A percentile compares a stretch with the other conserved stretches of the same genome.
These are phyloP conservation scores for Rubia peregrina DNA, from an alignment of 305 asterid genomes.

Conservation along the genomic window DNA sequence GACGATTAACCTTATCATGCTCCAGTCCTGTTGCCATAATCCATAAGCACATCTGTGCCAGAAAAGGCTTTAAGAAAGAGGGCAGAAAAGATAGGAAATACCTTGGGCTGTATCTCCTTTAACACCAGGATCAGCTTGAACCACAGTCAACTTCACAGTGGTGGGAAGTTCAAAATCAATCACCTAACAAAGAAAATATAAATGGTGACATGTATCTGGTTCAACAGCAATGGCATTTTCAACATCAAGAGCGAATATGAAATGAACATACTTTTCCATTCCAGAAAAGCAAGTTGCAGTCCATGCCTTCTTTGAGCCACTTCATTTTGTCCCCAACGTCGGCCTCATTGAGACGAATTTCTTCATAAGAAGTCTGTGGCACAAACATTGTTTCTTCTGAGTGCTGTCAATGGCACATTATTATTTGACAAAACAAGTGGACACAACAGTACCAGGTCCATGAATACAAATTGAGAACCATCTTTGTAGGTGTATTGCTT, in stretches of 20 bases:
- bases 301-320: slow-evolving; percentile 99
- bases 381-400: slow-evolving; percentile 2
- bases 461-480: slow-evolving; percentile 81
- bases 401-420: neutral
- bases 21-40: neutral
- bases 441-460: slow-evolving; percentile 66
- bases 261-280: slow-evolving; percentile 50
- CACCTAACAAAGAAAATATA: slow-evolving; percentile 34
- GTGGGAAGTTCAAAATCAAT: slow-evolving; percentile 94
- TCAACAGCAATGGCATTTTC: no score
- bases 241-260: slow-evolving; percentile 9
- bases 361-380: slow-evolving; percentile 66
- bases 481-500: slow-evolving; percentile 94
- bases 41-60: slow-evolving; percentile 3
- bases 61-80: neutral
- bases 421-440: neutral
- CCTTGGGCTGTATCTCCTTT: slow-evolving; percentile 98
- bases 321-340: slow-evolving; percentile 85
- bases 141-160: slow-evolving; percentile 74
- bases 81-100: slow-evolving; percentile 17
- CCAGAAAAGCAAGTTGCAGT: slow-evolving; percentile 95
- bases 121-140: slow-evolving; percentile 87
- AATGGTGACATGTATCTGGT: neutral
- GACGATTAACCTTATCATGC: neutral
- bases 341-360: slow-evolving; percentile 66